Conservation (phyloP, 129 eudicot species). For the Arctium minus region DNA sequence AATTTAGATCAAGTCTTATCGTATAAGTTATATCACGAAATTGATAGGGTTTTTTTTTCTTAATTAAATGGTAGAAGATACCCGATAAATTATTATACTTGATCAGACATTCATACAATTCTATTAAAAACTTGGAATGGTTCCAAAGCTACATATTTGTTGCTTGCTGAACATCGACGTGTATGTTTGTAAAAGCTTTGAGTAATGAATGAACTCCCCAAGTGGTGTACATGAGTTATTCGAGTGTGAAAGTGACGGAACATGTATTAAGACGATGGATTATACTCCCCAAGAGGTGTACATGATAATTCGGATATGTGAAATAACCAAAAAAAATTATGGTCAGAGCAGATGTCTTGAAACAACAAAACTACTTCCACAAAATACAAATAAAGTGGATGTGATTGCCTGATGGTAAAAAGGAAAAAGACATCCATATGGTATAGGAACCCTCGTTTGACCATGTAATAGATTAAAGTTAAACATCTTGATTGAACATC, state of each 20-base stretch:
- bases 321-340: neutral
- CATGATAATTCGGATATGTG: neutral
- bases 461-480: neutral
- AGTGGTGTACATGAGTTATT: too few relatives aligned
- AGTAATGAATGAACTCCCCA: neutral
- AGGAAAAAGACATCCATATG: neutral
- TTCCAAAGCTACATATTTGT: neutral
- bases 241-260: neutral
- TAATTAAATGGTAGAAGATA: neutral
- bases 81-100: neutral
- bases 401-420: neutral
- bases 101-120: neutral
- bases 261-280: neutral
- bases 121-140: neutral
- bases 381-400: neutral
- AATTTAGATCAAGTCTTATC: neutral
- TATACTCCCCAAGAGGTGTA: neutral
- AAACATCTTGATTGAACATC: neutral
- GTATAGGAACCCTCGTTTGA: neutral
- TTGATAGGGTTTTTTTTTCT: neutral
- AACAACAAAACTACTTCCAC: neutral
- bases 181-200: neutral
- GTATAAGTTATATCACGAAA: neutral
- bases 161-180: neutral
- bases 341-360: neutral